Base-by-base conservation (phyloP, 2,329 filamentous ascomycete species). In the Dendrostoma leiphaemia region DNA sequence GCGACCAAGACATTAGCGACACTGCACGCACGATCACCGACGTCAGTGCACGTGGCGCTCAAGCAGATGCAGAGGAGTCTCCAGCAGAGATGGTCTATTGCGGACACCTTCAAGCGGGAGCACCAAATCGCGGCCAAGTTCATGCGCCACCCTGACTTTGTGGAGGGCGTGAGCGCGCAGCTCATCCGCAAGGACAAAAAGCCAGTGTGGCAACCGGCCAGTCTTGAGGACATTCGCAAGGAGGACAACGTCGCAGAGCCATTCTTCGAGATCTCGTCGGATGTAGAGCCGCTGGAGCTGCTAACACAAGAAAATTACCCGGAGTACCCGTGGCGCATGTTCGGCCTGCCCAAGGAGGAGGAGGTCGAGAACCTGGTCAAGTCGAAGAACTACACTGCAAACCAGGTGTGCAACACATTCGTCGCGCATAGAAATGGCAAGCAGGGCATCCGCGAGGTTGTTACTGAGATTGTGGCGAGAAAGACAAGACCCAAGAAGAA, bases 81-180 rank as follows among this genome's bases (percentile, higher is more conserved):
- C 12, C 31, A 32, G 13, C 74, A 75, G 62, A 67, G 77, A 31
- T 97, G 94, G 94, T 79, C 80, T 60, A 96, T 99, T 64, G 76
- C 81, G 15, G 82, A 96, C 72, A 86, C 93, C 1, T 99, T 97
- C 79, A 78, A 86, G 67, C 85, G 85, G 59, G 94, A 99, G 75
- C 83, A 94, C 72, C 81, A 88, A 66, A 91, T 99, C 56, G 91
- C 93, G 2, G 76, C 81, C 55, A 83, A 85, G 60, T 97, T 99
- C 76, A 97, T 99, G 93, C 79, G 80, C 53, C 88, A 94, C 69
- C 88, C 84, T 4, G 94, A 99, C 71, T 99, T 99, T 66, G 85
- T 85, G 40, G 90, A 96, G 73, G 94, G 94, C 51, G 93, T 99
- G n/a, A 84, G 84, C 48, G 87, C 91, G 23, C 81, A 88, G 46